phyloP scores from a whole-genome alignment of 495 filamentous ascomycete species.

The Aspergillus bertholletiae region DNA sequence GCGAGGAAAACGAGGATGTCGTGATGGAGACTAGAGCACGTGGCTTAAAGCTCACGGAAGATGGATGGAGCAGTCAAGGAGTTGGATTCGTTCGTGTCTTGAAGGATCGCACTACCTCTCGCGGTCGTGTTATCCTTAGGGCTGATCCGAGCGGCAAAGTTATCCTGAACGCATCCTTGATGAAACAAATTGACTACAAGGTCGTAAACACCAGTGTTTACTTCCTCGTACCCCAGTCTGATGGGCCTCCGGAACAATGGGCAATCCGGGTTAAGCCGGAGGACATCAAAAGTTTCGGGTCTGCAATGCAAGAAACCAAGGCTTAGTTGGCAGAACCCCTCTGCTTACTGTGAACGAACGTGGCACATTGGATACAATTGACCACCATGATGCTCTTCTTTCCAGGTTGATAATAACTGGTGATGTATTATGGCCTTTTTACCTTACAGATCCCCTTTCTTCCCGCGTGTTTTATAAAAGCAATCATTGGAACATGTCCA shows the following conservation, averaged over 20 bases:
- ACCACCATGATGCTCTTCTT: constrained; percentile 5
- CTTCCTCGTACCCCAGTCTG: constrained; percentile 49
- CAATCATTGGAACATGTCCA: neutral
- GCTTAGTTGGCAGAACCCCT: neutral
- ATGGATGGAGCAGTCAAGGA: constrained; percentile 56
- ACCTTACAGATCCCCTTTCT: neutral
- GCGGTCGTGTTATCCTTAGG: constrained; percentile 62
- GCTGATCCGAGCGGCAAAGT: constrained; percentile 67
- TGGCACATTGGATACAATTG: constrained; percentile 10
- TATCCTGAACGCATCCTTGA: constrained; percentile 61
- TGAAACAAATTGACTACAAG: constrained; percentile 56
- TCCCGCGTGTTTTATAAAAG: neutral
- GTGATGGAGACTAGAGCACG: constrained; percentile 62
- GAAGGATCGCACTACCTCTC: constrained; percentile 59
- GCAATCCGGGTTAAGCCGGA: constrained; percentile 59
- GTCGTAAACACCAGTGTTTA: constrained; percentile 52
- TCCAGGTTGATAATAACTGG: constrained; percentile 8
- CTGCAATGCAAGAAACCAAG: constrained; percentile 21
- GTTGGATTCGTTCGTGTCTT: constrained; percentile 64
- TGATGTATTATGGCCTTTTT: constrained; percentile 10
- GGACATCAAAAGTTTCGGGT: constrained; percentile 16
- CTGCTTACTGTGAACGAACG: neutral
- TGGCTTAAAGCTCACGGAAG: constrained; percentile 48
- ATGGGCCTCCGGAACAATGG: constrained; percentile 57
- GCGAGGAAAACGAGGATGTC: constrained; percentile 68